Conservation (phyloP, 345 rosid species). For the Boechera stricta region DNA sequence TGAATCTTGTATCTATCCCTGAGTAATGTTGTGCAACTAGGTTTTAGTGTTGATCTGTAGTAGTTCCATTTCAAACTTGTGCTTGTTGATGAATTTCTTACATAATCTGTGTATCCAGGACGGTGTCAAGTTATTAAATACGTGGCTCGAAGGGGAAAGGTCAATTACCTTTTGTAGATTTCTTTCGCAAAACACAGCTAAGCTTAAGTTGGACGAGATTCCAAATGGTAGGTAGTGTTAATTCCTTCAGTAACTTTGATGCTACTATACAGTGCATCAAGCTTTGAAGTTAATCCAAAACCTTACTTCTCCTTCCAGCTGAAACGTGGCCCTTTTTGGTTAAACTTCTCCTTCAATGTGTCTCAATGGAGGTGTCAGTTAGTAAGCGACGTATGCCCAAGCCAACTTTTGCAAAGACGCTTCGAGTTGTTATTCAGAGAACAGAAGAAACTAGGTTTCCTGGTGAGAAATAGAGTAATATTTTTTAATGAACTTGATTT, state of each 20-base stretch:
- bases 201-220: constrained; percentile 68
- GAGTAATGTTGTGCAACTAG: constrained; percentile 15
- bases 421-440: constrained; percentile 70
- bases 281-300: constrained; percentile 25
- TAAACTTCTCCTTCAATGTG: constrained; percentile 68
- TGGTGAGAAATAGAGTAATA: constrained; percentile 52
- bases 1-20: background rate
- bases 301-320: constrained; percentile 60
- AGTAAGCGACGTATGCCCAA: constrained; percentile 77
- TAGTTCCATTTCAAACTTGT: background rate
- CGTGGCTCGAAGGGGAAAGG: constrained; percentile 81
- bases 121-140: constrained; percentile 77
- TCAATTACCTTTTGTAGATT: constrained; percentile 66
- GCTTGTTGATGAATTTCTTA: constrained; percentile 11
- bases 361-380: constrained; percentile 71
- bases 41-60: constrained; percentile 14
- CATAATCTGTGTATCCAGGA: constrained; percentile 55
- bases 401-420: constrained; percentile 65
- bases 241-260: constrained; percentile 8
- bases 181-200: constrained; percentile 67
- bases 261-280: background rate
- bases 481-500: background rate
- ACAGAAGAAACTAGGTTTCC: constrained; percentile 70
- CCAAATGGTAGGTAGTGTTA: constrained; percentile 65
- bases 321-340: constrained; percentile 91